Evolutionary conservation across 768 basidiomycete species (phyloP), one percentile per base, ranked within the genome.

Genomic region (Collybia sordida): DNA sequence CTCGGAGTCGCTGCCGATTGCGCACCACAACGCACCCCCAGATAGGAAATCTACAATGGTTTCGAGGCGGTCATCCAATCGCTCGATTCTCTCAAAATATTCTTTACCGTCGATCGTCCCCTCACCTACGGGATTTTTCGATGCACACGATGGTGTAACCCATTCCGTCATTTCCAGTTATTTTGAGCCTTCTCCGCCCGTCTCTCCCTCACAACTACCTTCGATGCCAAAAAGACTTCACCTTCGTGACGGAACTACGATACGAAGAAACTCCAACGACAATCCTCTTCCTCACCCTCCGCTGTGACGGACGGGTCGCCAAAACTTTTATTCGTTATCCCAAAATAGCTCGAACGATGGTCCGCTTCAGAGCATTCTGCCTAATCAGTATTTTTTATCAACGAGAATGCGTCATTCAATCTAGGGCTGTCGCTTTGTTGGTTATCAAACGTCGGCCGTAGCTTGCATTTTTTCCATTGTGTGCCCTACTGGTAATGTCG

Each of bases 91-190:
- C 12, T 31, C 42, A 6, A 35, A 45, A 36, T n/a, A 23, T 35
- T 19, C 31, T 48, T 45, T 40, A 17, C 31, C 50, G 25, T 45
- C 38, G 2, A 47, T 43, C 15, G 34, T 35, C 3, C 31, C 44
- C 7, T n/a, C 40, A 17, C 41, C 50, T 7, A 36, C 21, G 7
- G 31, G 28, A 15, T 34, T 47, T 7, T 41, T 46, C 18, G 38
- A 51, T 6, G 44, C 34, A 18, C 36, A 42, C 25, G 38, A 45
- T 42, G 34, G 37, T n/a, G 42, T 19, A 19, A 39, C 48, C 4
- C 43, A 54, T 47, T 41, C 39, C 17, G 49, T 50, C 24, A 36
- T 54, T 39, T 40, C 17, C 19, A 45, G 46, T 47, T 54, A 54
- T 21, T 17, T 43, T 18, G 23, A 46, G 6, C 44, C 44, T n/a